Evolutionary conservation across 163 green algal species (phyloP).

Genomic region (Scenedesmus sp.): DNA sequence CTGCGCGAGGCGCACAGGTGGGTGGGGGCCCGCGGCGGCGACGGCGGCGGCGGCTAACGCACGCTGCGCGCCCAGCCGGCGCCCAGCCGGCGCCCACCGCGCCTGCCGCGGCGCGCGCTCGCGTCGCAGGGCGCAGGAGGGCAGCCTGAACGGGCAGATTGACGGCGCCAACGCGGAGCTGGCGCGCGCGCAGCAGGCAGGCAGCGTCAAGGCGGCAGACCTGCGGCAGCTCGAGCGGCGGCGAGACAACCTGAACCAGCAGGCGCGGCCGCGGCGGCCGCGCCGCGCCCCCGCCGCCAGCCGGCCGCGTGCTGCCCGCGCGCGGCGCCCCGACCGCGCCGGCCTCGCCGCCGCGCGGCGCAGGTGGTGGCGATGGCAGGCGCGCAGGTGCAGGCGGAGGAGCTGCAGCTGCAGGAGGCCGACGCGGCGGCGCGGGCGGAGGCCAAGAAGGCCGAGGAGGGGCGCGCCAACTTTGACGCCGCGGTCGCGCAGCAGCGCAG

Average conservation of each 20-base stretch:
- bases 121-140: conserved; percentile 41
- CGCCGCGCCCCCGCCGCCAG: too few relatives aligned
- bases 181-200: conserved; percentile 43
- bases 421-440: conserved; percentile 10
- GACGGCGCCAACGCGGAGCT: conserved; percentile 50
- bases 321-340: too few relatives aligned
- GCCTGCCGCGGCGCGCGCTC: too few relatives aligned
- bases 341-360: background rate
- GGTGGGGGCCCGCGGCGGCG: background rate
- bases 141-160: conserved; percentile 35
- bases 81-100: too few relatives aligned
- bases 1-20: conserved; percentile 37
- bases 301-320: background rate
- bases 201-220: background rate
- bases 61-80: too few relatives aligned
- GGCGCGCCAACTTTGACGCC: conserved; percentile 3
- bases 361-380: conserved; percentile 5
- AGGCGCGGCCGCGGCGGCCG: background rate
- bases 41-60: too few relatives aligned
- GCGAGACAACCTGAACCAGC: conserved; percentile 25
- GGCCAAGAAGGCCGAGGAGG: conserved; percentile 26
- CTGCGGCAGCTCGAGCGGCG: background rate
- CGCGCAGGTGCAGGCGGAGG: conserved; percentile 21
- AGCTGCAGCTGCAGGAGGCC: conserved; percentile 5
- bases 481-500: conserved; percentile 45